phyloP scores from a whole-genome alignment of 2,329 filamentous ascomycete species.

The Sporothrix luriei region DNA sequence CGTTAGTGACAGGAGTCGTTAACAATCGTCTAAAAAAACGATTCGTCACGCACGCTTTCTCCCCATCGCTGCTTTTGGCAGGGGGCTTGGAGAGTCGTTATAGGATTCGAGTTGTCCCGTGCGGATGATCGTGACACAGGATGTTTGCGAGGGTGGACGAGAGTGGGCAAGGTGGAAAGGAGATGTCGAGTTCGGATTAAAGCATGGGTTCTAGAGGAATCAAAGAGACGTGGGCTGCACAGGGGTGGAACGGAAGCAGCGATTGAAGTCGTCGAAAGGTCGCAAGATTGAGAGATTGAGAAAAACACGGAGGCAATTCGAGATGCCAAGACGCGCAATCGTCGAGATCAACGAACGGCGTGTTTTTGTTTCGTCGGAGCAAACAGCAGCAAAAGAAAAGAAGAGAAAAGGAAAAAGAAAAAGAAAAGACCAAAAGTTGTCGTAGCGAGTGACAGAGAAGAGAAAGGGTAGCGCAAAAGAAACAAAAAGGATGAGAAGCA shows the following conservation, averaged over 20 bases:
- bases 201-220: neutral
- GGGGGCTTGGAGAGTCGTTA: neutral
- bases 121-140: neutral
- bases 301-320: neutral
- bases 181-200: neutral
- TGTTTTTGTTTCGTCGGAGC: neutral
- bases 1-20: slow-evolving; percentile 4
- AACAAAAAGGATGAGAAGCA: neutral
- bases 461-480: neutral
- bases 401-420: neutral
- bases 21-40: no score
- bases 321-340: neutral
- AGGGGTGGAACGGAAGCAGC: neutral
- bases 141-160: neutral
- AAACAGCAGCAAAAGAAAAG: neutral
- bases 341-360: neutral
- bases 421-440: neutral
- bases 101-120: neutral
- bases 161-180: neutral
- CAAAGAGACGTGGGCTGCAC: neutral
- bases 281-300: neutral
- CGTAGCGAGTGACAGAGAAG: slow-evolving; percentile 27
- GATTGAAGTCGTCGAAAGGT: neutral
- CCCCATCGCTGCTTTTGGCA: slow-evolving; percentile 28
- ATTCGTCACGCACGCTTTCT: slow-evolving; percentile 31